Percentiles rank a stretch among this genome's conserved stretches.
These are phyloP conservation scores for Heliamphora pulchella DNA, from an alignment of 179 eudicot species.

Conservation along the genomic window DNA sequence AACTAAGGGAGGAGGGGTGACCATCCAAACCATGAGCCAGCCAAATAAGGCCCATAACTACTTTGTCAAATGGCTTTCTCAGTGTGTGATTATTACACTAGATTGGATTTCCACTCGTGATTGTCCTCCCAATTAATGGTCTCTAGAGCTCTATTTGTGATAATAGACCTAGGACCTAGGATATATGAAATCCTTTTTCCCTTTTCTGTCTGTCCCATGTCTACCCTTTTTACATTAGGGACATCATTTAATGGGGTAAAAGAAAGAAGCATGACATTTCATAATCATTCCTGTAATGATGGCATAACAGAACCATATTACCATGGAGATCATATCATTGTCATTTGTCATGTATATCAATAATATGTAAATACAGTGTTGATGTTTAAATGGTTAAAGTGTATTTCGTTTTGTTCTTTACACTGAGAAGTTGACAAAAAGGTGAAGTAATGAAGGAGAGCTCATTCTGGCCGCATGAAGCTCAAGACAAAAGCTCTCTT, in stretches of 20 bases:
- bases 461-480: constrained; percentile 16
- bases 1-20: background rate
- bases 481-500: constrained; percentile 5
- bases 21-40: constrained; percentile 1
- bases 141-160: background rate
- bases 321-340: constrained; percentile 7
- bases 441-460: constrained; percentile 15
- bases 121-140: constrained; percentile 2
- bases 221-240: background rate
- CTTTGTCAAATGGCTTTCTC: too few relatives aligned
- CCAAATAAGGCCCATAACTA: too few relatives aligned
- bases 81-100: too few relatives aligned
- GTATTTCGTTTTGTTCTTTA: constrained; percentile 12
- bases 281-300: constrained; percentile 2
- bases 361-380: background rate
- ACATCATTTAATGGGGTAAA: background rate
- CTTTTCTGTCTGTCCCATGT: constrained; percentile 1
- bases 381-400: constrained; percentile 8
- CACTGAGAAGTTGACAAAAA: constrained; percentile 19
- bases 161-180: background rate
- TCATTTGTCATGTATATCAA: background rate
- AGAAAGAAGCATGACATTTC: constrained; percentile 3
- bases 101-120: background rate
- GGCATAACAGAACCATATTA: background rate
- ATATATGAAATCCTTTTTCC: background rate